Base-by-base conservation (phyloP, 1,139 yeast genomes). In the Hansenula anomala region DNA sequence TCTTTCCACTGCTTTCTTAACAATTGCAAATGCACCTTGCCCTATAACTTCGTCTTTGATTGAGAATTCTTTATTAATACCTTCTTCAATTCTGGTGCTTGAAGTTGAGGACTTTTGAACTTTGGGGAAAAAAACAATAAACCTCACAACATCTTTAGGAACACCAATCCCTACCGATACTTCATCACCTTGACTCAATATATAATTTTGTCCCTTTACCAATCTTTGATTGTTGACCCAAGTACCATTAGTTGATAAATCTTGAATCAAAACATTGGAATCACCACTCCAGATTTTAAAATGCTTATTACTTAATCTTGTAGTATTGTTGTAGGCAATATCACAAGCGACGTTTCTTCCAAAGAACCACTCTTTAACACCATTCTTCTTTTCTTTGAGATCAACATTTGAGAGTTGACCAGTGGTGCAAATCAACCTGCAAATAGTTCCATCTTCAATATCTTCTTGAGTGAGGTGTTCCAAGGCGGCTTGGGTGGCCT, bases 21-120 rank as follows among this genome's bases (percentile, higher is more conserved):
- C 98, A 1, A 90, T 84, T 4, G 97, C 97, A 71, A 92, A 92
- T 6, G 97, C 97, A 9, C 98, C 98, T 52, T 87, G 94, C 1
- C 98, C 98, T 3, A 92, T 83, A 6, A 86, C 80, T 52, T 85
- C 95, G 56, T 80, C 82, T 44, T 86, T 79, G 24, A 92, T 76
- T 14, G 86, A 84, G 58, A 80, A 92, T 51, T 83, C 85, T 43
- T 76, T 78, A 55, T 75, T 74, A 15, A 92, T 82, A 0, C 89
- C 71, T 41, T 49, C 55, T 13, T 42, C 39, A 4, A 31, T 16
- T 5, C 44, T 46, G 17, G 43, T 39, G 8, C 27, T 25, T 14
- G 29, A 27, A n/a, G 36, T 40, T 23, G 39, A 44, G 13, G 7
- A 29, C 1, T 28, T 20, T 9, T 26, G 17, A 4, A 30, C 27